phyloP scores from a whole-genome alignment of 2,329 filamentous ascomycete genomes.

The Hypoxylon sp. region DNA sequence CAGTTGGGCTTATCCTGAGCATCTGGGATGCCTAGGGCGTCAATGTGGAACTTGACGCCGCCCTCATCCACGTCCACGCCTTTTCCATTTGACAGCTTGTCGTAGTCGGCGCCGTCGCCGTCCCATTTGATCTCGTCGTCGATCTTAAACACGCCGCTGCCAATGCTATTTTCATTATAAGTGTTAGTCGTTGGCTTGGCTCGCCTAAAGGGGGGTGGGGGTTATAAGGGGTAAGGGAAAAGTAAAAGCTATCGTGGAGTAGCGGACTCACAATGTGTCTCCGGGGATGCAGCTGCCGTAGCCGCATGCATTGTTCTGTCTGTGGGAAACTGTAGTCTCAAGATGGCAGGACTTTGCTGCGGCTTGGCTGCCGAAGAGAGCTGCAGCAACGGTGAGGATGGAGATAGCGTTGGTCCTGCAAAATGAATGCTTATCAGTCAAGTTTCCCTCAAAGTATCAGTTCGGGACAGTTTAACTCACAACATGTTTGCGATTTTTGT shows the following conservation, averaged over 20 bases:
- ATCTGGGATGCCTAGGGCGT: constrained; percentile 15
- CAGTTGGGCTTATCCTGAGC: constrained; percentile 14
- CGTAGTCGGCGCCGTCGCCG: constrained; percentile 22
- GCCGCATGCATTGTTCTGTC: constrained; percentile 21
- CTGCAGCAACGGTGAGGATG: constrained; percentile 10
- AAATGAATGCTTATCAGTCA: not conserved
- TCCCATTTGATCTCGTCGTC: constrained; percentile 16
- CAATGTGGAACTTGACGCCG: constrained; percentile 27
- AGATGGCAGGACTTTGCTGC: constrained; percentile 18
- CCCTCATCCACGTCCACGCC: constrained; percentile 19
- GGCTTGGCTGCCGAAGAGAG: constrained; percentile 20
- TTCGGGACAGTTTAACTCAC: constrained; percentile 1
- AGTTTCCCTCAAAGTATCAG: too few species aligned
- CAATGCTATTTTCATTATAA: not conserved
- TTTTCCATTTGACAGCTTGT: constrained; percentile 18
- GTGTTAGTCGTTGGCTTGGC: not conserved
- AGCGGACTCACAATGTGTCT: constrained; percentile 9
- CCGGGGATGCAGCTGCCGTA: constrained; percentile 16
- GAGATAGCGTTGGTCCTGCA: constrained; percentile 17
- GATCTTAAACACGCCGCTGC: constrained; percentile 17
- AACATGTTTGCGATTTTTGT: constrained; percentile 6
- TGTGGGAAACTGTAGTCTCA: constrained; percentile 14
- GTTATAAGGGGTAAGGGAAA: not conserved
- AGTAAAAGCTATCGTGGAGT: not conserved
- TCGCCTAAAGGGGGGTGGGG: not conserved